A percentile compares a stretch with the other conserved stretches of the same genome.
Conservation (phyloP, 2,329 filamentous ascomycete genomes). For the Sphaerulina musiva region DNA sequence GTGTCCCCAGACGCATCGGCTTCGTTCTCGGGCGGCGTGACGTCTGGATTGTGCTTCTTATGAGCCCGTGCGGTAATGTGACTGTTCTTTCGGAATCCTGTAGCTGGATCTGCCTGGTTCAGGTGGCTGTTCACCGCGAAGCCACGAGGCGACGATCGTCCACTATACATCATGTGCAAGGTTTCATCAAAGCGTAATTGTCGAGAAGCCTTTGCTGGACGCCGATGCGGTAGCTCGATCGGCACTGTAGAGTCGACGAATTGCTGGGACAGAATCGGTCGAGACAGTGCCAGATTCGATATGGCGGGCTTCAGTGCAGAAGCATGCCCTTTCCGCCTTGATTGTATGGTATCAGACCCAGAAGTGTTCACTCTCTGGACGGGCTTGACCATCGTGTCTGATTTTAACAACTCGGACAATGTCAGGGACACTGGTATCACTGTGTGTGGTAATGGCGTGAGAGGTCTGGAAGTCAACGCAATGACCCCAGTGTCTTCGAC, state of each 20-base stretch:
- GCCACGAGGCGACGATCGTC: neutral
- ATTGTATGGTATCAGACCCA: neutral
- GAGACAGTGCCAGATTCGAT: neutral
- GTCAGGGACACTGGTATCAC: slow-evolving; percentile 9
- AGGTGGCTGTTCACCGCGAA: neutral
- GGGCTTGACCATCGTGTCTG: slow-evolving; percentile 10
- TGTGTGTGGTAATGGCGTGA: slow-evolving; percentile 6
- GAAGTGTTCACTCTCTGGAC: slow-evolving; percentile 14
- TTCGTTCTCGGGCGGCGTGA: slow-evolving; percentile 24
- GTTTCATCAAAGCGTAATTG: slow-evolving; percentile 14
- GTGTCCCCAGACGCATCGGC: slow-evolving; percentile 4
- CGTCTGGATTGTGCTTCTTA: slow-evolving; percentile 17
- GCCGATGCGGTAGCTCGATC: neutral
- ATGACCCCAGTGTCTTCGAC: slow-evolving; percentile 25
- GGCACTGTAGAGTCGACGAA: neutral
- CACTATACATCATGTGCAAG: neutral
- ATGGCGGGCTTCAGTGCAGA: neutral
- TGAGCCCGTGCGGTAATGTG: neutral
- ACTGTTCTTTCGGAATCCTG: neutral
- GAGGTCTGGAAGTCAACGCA: slow-evolving; percentile 10
- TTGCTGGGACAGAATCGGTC: neutral
- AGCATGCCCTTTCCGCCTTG: neutral
- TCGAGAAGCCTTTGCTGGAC: neutral
- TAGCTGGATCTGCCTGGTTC: neutral
- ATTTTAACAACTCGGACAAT: slow-evolving; percentile 8